Base-by-base conservation (phyloP, 2,329 filamentous ascomycete genomes). In the Hypoxylon sp. region DNA sequence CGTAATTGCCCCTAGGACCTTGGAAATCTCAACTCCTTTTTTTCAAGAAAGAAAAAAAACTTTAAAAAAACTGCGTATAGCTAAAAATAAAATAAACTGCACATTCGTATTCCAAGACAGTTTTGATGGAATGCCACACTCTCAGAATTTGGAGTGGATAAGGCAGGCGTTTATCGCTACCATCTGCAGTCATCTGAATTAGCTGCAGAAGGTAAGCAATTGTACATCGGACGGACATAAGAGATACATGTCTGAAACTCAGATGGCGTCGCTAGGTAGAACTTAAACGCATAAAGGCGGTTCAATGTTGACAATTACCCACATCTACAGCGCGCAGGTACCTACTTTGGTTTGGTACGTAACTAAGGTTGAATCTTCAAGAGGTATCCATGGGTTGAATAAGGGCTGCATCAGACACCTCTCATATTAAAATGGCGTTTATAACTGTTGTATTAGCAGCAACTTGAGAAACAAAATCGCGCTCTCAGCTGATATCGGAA, bases 161-260 rank as follows among this genome's bases (percentile, higher is more conserved):
- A 20, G 20, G 20, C 20, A 14, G 17, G 40, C 40, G 17, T 42
- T 20, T 6, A 42, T 10, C 14, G 40, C 40, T n/a, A 42, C 6
- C n/a, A 20, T 42, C 40, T 42, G 5, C 40, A 42, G n/a, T 20
- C 40, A 42, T 42, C 40, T 20, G n/a, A 42, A 42, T 42, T 42
- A 42, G n/a, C 40, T 42, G 40, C 17, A 44, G 40, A 27, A 27
- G 17, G 20, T 44, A 44, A 44, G 40, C 40, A 44, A 44, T 44
- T 44, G 5, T 7, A 7, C 40, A 44, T 11, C 10, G 17, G 40
- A 22, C 11, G 11, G 7, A 44, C 17, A 8, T 17, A 44, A 20
- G n/a, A 40, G 37, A 42, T 17, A 27, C 25, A 27, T 27, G 5
- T 27, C 25, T 27, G 25, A 44, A 44, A 44, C 40, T 44, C 40